Conservation (phyloP, 345 rosid species). For the Crucihimalaya himalaica region DNA sequence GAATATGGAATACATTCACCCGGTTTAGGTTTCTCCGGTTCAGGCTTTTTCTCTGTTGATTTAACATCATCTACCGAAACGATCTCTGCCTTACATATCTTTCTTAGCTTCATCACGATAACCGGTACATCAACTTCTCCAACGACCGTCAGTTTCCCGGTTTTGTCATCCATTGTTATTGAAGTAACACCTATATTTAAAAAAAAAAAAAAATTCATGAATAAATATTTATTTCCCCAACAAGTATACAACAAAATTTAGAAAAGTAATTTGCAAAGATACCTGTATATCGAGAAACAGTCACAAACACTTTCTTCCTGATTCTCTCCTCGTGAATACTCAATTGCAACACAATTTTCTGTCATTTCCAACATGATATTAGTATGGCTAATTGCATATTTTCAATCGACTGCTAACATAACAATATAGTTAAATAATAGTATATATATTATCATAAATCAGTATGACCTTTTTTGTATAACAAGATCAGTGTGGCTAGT, state of each 20-base stretch:
- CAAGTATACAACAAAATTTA: not conserved
- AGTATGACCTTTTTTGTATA: too few species aligned
- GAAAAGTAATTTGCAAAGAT: not conserved
- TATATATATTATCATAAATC: too few species aligned
- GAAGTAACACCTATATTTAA: constrained; percentile 48
- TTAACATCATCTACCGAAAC: constrained; percentile 62
- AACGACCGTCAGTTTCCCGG: constrained; percentile 56
- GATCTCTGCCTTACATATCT: constrained; percentile 50
- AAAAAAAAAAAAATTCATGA: not conserved
- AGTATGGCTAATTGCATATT: constrained; percentile 9
- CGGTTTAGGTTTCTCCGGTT: constrained; percentile 33
- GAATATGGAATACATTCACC: constrained; percentile 11
- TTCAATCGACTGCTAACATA: too few species aligned
- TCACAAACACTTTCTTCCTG: constrained; percentile 54
- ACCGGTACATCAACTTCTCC: constrained; percentile 54
- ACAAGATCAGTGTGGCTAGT: constrained; percentile 4
- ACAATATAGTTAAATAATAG: too few species aligned
- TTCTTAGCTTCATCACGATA: constrained; percentile 53
- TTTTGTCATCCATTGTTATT: constrained; percentile 54
- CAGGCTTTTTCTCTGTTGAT: constrained; percentile 59
- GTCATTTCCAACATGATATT: constrained; percentile 13
- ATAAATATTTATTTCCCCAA: not conserved
- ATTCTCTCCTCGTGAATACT: constrained; percentile 41
- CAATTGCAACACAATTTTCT: constrained; percentile 67
- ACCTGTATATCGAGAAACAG: constrained; percentile 58